Conservation (phyloP, 768 basidiomycete genomes). For the Dentipellis fragilis region DNA sequence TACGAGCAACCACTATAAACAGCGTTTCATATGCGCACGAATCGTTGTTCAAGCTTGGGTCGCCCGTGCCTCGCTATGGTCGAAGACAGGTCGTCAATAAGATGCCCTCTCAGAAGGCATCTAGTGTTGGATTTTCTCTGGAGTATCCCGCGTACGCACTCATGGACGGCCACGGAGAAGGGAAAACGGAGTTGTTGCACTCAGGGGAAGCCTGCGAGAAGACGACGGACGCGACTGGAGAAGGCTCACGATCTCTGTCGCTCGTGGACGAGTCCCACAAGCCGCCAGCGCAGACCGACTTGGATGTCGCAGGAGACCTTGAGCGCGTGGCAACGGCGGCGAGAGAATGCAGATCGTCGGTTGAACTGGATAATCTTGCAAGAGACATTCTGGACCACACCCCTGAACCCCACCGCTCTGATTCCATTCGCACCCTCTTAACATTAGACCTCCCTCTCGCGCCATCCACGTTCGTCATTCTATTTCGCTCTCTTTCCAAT, state of each 20-base stretch:
- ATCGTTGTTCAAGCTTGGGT: no score
- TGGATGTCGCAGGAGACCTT: constrained; percentile 13
- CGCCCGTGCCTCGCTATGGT: no score
- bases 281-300: background rate
- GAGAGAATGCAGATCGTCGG: constrained; percentile 20
- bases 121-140: background rate
- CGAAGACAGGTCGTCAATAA: background rate
- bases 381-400: constrained; percentile 29
- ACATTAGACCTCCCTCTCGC: background rate
- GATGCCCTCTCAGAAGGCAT: background rate
- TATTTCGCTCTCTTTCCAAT: background rate
- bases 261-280: no score
- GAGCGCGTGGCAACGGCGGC: constrained; percentile 21
- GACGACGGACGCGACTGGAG: no score
- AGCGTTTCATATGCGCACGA: background rate
- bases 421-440: constrained; percentile 3
- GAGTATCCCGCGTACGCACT: background rate
- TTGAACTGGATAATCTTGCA: constrained; percentile 28
- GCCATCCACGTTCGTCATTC: background rate
- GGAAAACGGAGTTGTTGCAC: no score
- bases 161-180: background rate
- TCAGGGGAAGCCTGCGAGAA: no score
- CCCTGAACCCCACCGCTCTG: background rate
- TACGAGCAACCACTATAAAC: constrained; percentile 17
- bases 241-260: no score